A percentile compares a stretch with the other conserved stretches of the same genome.
Evolutionary conservation across 768 basidiomycete species (phyloP).

Genomic region (Sporobolomyces roseus): DNA sequence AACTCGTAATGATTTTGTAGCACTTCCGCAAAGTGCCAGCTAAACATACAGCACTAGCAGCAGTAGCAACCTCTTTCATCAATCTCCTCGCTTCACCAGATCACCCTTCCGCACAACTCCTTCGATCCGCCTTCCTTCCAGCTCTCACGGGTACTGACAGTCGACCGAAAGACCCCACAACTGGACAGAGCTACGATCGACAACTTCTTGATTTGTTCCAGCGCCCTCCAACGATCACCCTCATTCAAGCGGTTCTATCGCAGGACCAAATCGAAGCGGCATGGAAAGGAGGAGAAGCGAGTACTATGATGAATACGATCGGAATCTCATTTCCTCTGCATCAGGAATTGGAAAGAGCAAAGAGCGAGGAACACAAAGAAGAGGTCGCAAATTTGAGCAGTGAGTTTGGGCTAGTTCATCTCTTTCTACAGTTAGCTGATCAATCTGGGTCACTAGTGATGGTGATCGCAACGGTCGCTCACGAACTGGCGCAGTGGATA

Average conservation of each 20-base stretch:
- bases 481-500: conserved; percentile 36
- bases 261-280: conserved; percentile 8
- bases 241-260: conserved; percentile 24
- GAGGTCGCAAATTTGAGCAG: conserved; percentile 31
- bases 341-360: conserved; percentile 24
- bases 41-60: conserved; percentile 6
- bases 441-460: conserved; percentile 9
- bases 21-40: conserved; percentile 29
- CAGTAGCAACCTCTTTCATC: conserved; percentile 20
- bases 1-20: too few relatives aligned
- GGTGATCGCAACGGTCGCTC: conserved; percentile 25
- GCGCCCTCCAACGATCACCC: conserved; percentile 11
- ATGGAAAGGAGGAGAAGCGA: conserved; percentile 6
- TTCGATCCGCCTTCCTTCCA: conserved; percentile 36
- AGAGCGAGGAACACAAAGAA: conserved; percentile 13
- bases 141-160: conserved; percentile 15
- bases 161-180: background rate
- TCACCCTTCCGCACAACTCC: background rate
- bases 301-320: conserved; percentile 9
- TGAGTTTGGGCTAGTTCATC: conserved; percentile 14
- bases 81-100: conserved; percentile 19
- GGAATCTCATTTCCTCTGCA: conserved; percentile 12
- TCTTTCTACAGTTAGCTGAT: background rate
- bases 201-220: conserved; percentile 12
- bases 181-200: background rate